These are phyloP conservation scores for Claviceps digitariae DNA, from an alignment of 2,329 filamentous ascomycete genomes.

Conservation along the genomic window DNA sequence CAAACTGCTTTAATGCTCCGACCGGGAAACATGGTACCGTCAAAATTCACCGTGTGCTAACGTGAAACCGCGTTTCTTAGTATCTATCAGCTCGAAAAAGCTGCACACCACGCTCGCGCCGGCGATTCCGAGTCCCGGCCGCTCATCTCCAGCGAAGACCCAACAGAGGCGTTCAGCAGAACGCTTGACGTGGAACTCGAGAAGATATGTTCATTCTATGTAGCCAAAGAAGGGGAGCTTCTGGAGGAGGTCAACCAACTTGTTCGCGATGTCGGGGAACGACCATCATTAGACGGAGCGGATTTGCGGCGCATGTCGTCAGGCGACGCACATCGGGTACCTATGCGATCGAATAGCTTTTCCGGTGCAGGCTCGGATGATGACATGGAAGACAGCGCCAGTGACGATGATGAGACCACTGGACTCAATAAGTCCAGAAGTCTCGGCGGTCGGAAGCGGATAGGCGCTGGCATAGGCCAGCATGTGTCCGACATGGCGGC, in stretches of 20 bases:
- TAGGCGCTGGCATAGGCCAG: conserved; percentile 21
- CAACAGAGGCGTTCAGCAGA: conserved; percentile 68
- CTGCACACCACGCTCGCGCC: conserved; percentile 47
- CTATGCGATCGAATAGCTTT: conserved; percentile 20
- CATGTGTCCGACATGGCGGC: conserved; percentile 44
- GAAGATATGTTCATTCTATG: conserved; percentile 86
- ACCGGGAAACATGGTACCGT: not conserved
- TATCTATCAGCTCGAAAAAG: conserved; percentile 91
- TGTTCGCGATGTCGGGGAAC: conserved; percentile 59
- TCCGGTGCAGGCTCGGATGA: conserved; percentile 37
- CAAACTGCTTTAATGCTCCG: not conserved
- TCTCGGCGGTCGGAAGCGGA: conserved; percentile 25
- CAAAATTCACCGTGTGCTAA: not conserved
- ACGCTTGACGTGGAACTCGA: conserved; percentile 82
- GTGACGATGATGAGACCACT: conserved; percentile 47
- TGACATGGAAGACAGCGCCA: conserved; percentile 43
- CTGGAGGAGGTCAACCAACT: conserved; percentile 66
- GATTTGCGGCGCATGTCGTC: conserved; percentile 21
- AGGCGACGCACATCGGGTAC: conserved; percentile 12
- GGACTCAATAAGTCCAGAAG: conserved; percentile 34
- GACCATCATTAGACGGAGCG: conserved; percentile 35
- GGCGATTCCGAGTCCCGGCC: conserved; percentile 75
- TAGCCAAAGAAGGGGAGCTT: conserved; percentile 78
- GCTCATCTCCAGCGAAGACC: conserved; percentile 59
- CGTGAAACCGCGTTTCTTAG: conserved; percentile 28